Conservation (phyloP, 2,329 filamentous ascomycete species). For the Penicillium sp. region DNA sequence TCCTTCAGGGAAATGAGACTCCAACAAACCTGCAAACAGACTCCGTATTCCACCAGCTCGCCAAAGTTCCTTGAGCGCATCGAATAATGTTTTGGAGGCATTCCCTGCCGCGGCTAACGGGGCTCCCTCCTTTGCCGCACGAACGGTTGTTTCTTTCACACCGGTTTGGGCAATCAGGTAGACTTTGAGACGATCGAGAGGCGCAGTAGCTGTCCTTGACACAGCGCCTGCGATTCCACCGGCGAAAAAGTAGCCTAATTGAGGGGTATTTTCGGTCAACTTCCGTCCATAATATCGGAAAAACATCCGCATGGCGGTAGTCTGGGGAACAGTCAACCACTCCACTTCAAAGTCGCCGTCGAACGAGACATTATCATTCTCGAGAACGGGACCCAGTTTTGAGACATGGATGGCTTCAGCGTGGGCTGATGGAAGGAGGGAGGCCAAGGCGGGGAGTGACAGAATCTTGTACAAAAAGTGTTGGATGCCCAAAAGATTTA, state of each 20-base stretch:
- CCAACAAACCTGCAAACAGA: conserved; percentile 82
- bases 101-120: conserved; percentile 66
- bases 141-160: conserved; percentile 58
- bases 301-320: conserved; percentile 47
- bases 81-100: conserved; percentile 68
- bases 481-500: conserved; percentile 34
- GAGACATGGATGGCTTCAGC: conserved; percentile 32
- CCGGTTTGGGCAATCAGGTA: conserved; percentile 92
- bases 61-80: conserved; percentile 78
- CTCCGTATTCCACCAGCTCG: conserved; percentile 81
- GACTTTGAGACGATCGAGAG: conserved; percentile 94
- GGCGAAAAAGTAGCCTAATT: conserved; percentile 86
- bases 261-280: conserved; percentile 50
- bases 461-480: conserved; percentile 39
- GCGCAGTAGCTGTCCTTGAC: conserved; percentile 91
- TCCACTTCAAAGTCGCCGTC: conserved; percentile 43
- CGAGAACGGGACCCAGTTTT: conserved; percentile 28
- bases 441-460: conserved; percentile 35
- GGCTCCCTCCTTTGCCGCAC: conserved; percentile 70
- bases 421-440: conserved; percentile 34
- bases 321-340: conserved; percentile 44
- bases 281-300: conserved; percentile 47
- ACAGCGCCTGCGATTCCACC: conserved; percentile 93
- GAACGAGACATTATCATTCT: conserved; percentile 32
- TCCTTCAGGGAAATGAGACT: not conserved